Conservation (phyloP, 768 basidiomycete genomes). For the Agrocybe chaxingu region DNA sequence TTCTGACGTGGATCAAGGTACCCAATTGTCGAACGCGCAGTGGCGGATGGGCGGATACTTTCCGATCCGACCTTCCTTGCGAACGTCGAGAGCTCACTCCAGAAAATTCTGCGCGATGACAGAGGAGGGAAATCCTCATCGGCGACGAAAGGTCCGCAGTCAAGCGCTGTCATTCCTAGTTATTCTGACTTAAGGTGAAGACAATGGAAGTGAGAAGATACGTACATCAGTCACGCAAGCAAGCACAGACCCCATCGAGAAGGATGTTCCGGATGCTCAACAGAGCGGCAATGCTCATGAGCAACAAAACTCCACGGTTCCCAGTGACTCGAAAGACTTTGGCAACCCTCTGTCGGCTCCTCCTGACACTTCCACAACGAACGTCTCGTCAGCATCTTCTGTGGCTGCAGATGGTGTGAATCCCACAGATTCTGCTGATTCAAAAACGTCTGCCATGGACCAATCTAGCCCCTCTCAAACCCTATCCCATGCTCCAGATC, state of each 20-base stretch:
- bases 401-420: slow-evolving; percentile 2
- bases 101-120: slow-evolving; percentile 43
- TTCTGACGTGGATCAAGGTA: slow-evolving; percentile 37
- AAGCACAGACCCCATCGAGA: background rate
- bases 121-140: slow-evolving; percentile 16
- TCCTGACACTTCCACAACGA: too few species aligned
- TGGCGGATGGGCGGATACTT: slow-evolving; percentile 44
- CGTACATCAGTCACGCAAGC: background rate
- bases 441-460: too few species aligned
- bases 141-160: slow-evolving; percentile 12
- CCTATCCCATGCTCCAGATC: too few species aligned
- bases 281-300: background rate
- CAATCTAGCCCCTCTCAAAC: too few species aligned
- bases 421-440: background rate
- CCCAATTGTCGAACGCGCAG: slow-evolving; percentile 64
- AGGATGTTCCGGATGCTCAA: background rate
- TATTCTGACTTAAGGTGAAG: background rate
- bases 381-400: background rate
- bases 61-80: slow-evolving; percentile 45
- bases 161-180: background rate
- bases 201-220: background rate
- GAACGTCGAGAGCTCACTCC: slow-evolving; percentile 38
- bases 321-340: background rate
- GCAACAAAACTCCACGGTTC: background rate
- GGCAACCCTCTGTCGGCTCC: background rate